These are phyloP conservation scores for Aureobasidium namibiae DNA, from an alignment of 2,329 filamentous ascomycete species.

Conservation along the genomic window DNA sequence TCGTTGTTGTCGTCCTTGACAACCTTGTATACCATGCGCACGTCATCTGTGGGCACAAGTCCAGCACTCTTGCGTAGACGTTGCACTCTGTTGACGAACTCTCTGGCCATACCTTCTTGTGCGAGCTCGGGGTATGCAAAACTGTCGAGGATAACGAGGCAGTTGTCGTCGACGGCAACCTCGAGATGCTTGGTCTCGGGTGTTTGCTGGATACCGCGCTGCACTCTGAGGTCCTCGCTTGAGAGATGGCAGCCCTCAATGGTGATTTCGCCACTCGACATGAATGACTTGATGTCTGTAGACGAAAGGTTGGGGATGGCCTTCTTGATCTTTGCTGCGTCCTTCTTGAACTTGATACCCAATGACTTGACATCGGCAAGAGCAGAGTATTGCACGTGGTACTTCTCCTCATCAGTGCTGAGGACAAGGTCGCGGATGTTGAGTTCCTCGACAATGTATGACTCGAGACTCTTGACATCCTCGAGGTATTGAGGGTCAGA, in stretches of 20 bases:
- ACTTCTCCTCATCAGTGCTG: constrained; percentile 78
- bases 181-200: constrained; percentile 66
- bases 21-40: constrained; percentile 88
- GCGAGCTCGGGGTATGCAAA: constrained; percentile 76
- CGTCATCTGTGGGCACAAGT: constrained; percentile 82
- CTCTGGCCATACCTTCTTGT: constrained; percentile 79
- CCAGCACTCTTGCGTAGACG: constrained; percentile 89
- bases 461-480: constrained; percentile 75
- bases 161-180: constrained; percentile 80
- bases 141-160: constrained; percentile 83
- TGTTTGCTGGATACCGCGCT: constrained; percentile 67
- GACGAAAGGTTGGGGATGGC: constrained; percentile 71
- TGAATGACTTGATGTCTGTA: constrained; percentile 71
- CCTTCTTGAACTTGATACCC: constrained; percentile 96
- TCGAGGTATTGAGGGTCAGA: constrained; percentile 73
- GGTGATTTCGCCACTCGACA: constrained; percentile 62
- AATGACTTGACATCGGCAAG: constrained; percentile 87
- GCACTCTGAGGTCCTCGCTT: constrained; percentile 75
- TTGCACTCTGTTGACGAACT: constrained; percentile 90
- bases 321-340: constrained; percentile 84
- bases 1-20: constrained; percentile 40
- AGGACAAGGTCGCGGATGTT: constrained; percentile 82
- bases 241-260: constrained; percentile 82
- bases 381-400: constrained; percentile 86
- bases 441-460: constrained; percentile 86